Conservation (phyloP, 129 eudicot genomes). For the Flaveria linearis region DNA sequence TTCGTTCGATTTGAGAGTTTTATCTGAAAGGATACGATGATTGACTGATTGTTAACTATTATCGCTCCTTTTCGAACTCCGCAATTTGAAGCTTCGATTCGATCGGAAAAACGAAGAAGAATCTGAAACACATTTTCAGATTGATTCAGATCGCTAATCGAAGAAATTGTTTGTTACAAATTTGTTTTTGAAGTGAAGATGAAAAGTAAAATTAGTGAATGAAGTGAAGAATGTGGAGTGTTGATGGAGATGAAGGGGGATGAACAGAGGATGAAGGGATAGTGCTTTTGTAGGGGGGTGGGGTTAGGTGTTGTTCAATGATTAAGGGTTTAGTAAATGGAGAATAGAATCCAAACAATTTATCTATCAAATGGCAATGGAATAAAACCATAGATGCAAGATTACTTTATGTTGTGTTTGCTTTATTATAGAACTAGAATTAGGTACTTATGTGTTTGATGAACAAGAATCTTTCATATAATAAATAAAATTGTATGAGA, state of each 20-base stretch:
- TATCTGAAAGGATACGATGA: neutral
- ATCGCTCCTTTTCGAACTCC: constrained; percentile 48
- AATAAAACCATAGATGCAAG: constrained; percentile 16
- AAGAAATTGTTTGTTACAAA: neutral
- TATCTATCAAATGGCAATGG: constrained; percentile 1
- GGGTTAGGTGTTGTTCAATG: constrained; percentile 16
- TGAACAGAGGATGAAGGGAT: constrained; percentile 16
- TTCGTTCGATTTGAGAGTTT: neutral
- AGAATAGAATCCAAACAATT: constrained; percentile 31
- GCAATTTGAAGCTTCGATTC: constrained; percentile 49
- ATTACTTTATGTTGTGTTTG: neutral
- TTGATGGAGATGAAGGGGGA: constrained; percentile 2
- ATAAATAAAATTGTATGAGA: too few relatives aligned
- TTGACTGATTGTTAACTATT: neutral
- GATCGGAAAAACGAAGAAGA: constrained; percentile 46
- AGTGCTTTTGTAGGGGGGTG: constrained; percentile 25
- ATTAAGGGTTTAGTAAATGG: constrained; percentile 17
- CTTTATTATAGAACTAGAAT: neutral
- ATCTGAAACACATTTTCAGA: constrained; percentile 46
- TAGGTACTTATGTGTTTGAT: neutral
- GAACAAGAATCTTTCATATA: too few relatives aligned
- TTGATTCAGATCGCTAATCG: neutral
- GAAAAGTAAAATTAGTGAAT: constrained; percentile 5
- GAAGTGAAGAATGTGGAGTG: constrained; percentile 6
- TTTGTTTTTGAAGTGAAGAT: neutral